Conservation (phyloP, 2,329 filamentous ascomycete genomes). For the Exophiala lecanii-corni region DNA sequence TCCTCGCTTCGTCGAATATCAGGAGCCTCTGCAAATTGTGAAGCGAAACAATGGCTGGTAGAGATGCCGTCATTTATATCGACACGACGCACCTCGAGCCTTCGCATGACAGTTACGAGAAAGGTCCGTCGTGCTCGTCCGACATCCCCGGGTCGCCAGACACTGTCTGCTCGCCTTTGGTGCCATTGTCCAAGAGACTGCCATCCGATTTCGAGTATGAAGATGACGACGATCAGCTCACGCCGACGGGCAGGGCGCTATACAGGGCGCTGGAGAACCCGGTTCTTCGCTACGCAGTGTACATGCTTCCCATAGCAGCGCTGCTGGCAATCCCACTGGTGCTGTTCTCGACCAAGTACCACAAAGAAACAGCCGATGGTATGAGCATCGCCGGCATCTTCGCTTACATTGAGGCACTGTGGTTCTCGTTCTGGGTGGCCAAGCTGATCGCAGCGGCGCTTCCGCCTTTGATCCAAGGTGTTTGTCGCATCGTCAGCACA, state of each 20-base stretch:
- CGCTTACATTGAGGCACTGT: conserved; percentile 2
- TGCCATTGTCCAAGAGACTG: not conserved
- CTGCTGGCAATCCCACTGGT: conserved; percentile 1
- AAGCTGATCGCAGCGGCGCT: conserved; percentile 3
- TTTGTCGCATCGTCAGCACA: conserved; percentile 1
- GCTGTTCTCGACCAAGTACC: not conserved
- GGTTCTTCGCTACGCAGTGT: not conserved
- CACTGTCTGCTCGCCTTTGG: not conserved
- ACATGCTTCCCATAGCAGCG: conserved; percentile 1
- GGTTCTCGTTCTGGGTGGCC: conserved; percentile 4
- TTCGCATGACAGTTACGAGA: not conserved
- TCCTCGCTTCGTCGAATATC: too few relatives aligned
- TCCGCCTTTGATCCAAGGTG: not conserved
- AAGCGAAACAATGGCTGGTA: conserved; percentile 2
- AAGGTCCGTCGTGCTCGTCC: not conserved
- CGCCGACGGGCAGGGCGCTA: not conserved
- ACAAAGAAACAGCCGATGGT: not conserved
- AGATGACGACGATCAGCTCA: not conserved
- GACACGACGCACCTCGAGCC: not conserved
- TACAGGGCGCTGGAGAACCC: conserved; percentile 1
- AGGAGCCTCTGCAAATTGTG: not conserved
- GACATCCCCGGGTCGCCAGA: not conserved
- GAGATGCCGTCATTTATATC: conserved; percentile 1
- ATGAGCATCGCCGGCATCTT: conserved; percentile 1
- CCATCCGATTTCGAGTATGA: not conserved